These are phyloP conservation scores for Pseudomonodictys pantanalensis DNA, from an alignment of 495 filamentous ascomycete species.

Conservation along the genomic window DNA sequence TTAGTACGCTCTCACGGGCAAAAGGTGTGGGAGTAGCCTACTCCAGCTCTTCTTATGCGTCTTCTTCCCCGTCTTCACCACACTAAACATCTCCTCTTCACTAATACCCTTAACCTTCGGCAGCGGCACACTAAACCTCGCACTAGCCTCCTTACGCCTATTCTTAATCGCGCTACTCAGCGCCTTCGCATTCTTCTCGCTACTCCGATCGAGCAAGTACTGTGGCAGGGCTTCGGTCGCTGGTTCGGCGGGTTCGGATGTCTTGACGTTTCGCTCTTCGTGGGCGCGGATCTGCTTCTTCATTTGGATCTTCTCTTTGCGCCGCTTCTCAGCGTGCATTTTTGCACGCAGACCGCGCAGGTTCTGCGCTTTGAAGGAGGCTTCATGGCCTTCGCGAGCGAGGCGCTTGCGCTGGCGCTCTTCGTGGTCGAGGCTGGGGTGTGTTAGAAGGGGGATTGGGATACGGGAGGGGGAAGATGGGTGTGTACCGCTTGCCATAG, in stretches of 20 bases:
- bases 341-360: conserved; percentile 89
- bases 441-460: not conserved
- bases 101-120: conserved; percentile 79
- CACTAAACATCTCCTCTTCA: conserved; percentile 98
- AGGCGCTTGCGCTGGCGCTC: conserved; percentile 83
- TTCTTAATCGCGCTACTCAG: conserved; percentile 83
- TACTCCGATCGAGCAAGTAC: conserved; percentile 86
- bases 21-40: too few relatives aligned
- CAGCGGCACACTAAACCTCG: conserved; percentile 91
- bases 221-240: conserved; percentile 71
- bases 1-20: too few relatives aligned
- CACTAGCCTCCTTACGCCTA: conserved; percentile 84
- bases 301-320: conserved; percentile 99
- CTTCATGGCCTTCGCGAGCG: conserved; percentile 83
- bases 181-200: conserved; percentile 85
- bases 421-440: conserved; percentile 53
- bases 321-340: conserved; percentile 88
- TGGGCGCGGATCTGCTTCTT: conserved; percentile 90
- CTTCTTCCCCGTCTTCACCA: conserved; percentile 91
- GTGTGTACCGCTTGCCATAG: conserved; percentile 62
- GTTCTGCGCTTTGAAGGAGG: conserved; percentile 84
- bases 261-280: conserved; percentile 94
- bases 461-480: conserved; percentile 30
- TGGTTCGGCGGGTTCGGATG: conserved; percentile 71
- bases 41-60: conserved; percentile 80